Evolutionary conservation across 208 protist genomes (phyloP), one percentile per base, ranked within the genome.

Genomic region (Kentomonas sorsogonicus): DNA sequence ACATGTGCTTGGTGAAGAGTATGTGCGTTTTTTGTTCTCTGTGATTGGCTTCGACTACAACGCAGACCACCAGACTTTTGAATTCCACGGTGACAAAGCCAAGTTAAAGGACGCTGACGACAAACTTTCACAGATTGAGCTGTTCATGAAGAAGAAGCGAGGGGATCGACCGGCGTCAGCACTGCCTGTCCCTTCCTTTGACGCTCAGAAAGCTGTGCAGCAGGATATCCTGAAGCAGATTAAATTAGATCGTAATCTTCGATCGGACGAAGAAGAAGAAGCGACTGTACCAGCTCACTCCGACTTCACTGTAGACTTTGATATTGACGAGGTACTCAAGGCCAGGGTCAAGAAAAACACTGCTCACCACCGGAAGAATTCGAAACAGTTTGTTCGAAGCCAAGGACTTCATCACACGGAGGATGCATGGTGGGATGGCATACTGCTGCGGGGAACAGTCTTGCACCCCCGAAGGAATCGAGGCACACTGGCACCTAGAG

Each of bases 401-500:
- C 46, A 74, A 72, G 23, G 69, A 86, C 41, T 80, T 91, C 52
- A 63, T 57, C 2, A 40, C 89, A 7, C 65, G 88, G 20, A 53
- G 58, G 4, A 94, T 94, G 88, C 23, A 25, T 0, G 63, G 78
- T 60, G 88, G 88, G 41, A 73, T 84, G 47, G 77, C 80, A 22
- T 94, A 85, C 41, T 77, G 63, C 0, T 94, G 88, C 66, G 78
- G 69, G 11, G 70, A 90, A 60, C 75, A 77, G 26, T 94, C n/a
- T n/a, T n/a, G 88, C 58, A 55, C 18, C 1, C 55, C 66, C 47
- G 45, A 83, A 23, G 85, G 58, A 47, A 26, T 94, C 25, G 84
- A 94, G 50, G 83, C 74, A 0, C 88, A 94, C 63, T 94, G 88
- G 85, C 88, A 94, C 65, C 61, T 91, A 27, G 60, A 83, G 27